Evolutionary conservation across 2,329 filamentous ascomycete genomes (phyloP).

Genomic region (Pseudogymnoascus sp.): DNA sequence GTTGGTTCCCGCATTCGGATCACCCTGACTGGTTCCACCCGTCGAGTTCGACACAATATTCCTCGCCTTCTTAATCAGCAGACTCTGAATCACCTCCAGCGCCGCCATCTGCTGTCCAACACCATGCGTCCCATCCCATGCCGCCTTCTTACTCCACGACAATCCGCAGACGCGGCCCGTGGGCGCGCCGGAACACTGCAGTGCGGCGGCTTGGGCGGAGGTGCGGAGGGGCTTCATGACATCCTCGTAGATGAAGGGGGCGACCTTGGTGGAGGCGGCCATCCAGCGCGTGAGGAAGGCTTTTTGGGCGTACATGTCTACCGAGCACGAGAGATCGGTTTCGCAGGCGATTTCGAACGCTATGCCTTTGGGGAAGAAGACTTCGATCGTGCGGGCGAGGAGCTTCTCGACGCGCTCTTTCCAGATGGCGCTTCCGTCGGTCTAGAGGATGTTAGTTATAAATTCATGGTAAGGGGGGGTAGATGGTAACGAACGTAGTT

Average conservation of each 20-base stretch:
- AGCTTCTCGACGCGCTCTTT: slow-evolving; percentile 49
- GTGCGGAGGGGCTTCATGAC: slow-evolving; percentile 46
- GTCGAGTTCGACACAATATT: slow-evolving; percentile 33
- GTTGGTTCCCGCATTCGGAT: slow-evolving; percentile 19
- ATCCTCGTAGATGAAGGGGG: slow-evolving; percentile 46
- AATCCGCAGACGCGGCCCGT: slow-evolving; percentile 54
- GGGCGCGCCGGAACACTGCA: slow-evolving; percentile 48
- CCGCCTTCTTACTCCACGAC: slow-evolving; percentile 45
- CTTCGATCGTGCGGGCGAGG: slow-evolving; percentile 39
- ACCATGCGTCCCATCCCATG: slow-evolving; percentile 54
- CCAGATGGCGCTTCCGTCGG: slow-evolving; percentile 39
- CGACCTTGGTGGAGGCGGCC: slow-evolving; percentile 54
- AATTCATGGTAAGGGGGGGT: neutral
- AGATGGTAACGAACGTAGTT: slow-evolving; percentile 36
- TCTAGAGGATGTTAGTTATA: slow-evolving; percentile 16
- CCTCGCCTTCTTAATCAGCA: slow-evolving; percentile 29
- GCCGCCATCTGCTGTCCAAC: slow-evolving; percentile 66
- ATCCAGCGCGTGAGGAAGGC: slow-evolving; percentile 55
- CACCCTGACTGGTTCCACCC: slow-evolving; percentile 36
- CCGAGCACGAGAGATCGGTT: slow-evolving; percentile 49
- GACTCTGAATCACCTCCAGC: slow-evolving; percentile 49
- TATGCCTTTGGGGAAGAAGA: slow-evolving; percentile 53
- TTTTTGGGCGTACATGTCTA: slow-evolving; percentile 57
- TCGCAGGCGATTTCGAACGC: slow-evolving; percentile 62
- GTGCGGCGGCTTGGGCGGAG: slow-evolving; percentile 47